Evolutionary conservation across 2,329 filamentous ascomycete genomes (phyloP).

Genomic region (Neurospora sp.): DNA sequence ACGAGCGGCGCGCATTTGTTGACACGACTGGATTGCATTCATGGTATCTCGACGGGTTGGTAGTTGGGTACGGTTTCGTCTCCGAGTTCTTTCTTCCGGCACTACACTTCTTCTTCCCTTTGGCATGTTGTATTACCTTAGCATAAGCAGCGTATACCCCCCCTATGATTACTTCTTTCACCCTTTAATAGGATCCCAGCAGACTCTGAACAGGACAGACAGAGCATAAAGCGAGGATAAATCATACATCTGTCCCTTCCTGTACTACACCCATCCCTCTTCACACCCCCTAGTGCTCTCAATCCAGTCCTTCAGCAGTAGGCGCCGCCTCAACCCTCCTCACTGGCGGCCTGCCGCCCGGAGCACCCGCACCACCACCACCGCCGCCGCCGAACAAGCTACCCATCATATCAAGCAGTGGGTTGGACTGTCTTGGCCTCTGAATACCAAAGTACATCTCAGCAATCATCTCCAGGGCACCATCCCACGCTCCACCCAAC

Average conservation of each 20-base stretch:
- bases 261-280: neutral
- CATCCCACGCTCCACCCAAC: conserved; percentile 60
- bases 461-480: conserved; percentile 74
- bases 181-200: neutral
- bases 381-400: conserved; percentile 77
- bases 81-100: neutral
- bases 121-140: neutral
- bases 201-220: neutral
- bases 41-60: neutral
- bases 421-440: conserved; percentile 82
- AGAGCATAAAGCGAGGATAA: neutral
- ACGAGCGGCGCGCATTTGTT: neutral
- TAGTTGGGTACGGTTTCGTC: neutral
- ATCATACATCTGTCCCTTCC: neutral
- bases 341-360: conserved; percentile 31
- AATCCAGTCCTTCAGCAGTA: conserved; percentile 51
- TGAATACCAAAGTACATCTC: conserved; percentile 96
- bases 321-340: conserved; percentile 38
- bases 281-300: conserved; percentile 10
- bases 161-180: neutral
- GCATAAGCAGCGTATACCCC: neutral
- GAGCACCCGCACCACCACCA: conserved; percentile 35
- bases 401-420: conserved; percentile 96
- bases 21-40: neutral
- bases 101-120: neutral